phyloP scores from a whole-genome alignment of 176 grass and related monocot genomes.

The Carex pumila region DNA sequence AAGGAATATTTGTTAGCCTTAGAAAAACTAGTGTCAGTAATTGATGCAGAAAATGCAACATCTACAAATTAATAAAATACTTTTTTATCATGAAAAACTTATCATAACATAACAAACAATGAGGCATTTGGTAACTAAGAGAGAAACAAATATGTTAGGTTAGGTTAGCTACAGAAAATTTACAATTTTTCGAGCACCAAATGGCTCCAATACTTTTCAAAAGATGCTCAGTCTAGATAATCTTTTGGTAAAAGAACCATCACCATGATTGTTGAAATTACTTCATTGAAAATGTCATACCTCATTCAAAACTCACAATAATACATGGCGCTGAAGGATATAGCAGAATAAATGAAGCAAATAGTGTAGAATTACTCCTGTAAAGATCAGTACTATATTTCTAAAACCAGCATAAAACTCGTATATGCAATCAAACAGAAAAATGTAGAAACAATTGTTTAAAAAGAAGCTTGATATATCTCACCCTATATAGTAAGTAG shows the following conservation, averaged over 20 bases:
- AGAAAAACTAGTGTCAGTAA: background rate
- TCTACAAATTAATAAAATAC: background rate
- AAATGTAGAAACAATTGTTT: background rate
- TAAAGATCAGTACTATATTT: background rate
- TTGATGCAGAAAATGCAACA: background rate
- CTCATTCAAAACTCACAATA: background rate
- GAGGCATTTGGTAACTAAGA: background rate
- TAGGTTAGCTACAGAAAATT: background rate
- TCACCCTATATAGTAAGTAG: background rate
- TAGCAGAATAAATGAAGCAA: background rate
- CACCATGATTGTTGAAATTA: background rate
- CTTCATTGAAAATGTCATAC: background rate
- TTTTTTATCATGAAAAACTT: background rate
- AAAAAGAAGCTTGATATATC: background rate
- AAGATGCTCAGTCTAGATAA: background rate
- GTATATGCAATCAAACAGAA: background rate
- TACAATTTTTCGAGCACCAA: background rate
- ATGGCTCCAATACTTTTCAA: background rate
- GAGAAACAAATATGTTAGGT: background rate
- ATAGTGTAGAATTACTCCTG: background rate
- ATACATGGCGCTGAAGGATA: background rate
- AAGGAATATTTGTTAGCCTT: background rate
- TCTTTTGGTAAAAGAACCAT: background rate
- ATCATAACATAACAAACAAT: background rate
- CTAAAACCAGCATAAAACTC: background rate